Evolutionary conservation across 306 rosid species (phyloP).

Genomic region (Canavalia gladiata): DNA sequence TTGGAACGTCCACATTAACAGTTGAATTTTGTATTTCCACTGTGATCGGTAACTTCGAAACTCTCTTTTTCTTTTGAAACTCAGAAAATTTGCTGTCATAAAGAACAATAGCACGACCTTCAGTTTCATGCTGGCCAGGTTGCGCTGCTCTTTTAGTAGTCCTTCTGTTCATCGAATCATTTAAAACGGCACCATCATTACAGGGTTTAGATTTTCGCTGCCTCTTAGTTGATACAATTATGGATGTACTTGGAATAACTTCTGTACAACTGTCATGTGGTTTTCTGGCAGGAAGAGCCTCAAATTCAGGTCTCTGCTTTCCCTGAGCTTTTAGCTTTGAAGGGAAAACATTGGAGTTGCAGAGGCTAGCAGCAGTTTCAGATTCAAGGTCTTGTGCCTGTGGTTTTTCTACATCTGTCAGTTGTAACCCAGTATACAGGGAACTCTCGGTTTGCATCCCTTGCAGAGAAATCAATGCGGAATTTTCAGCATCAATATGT

Average conservation of each 20-base stretch:
- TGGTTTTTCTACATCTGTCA: slow-evolving; percentile 43
- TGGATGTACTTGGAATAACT: slow-evolving; percentile 41
- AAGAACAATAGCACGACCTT: slow-evolving; percentile 48
- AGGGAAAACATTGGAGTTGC: slow-evolving; percentile 24
- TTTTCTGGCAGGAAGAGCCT: slow-evolving; percentile 41
- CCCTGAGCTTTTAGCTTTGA: slow-evolving; percentile 37
- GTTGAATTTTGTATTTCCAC: slow-evolving; percentile 36
- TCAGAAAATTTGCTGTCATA: slow-evolving; percentile 51
- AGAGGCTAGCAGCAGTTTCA: slow-evolving; percentile 34
- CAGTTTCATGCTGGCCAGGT: slow-evolving; percentile 42
- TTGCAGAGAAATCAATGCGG: slow-evolving; percentile 46
- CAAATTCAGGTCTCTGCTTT: slow-evolving; percentile 52
- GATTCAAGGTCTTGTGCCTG: slow-evolving; percentile 36
- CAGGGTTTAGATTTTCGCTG: slow-evolving; percentile 46
- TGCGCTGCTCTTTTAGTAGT: slow-evolving; percentile 38
- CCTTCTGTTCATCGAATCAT: slow-evolving; percentile 42
- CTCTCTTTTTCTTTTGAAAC: slow-evolving; percentile 49
- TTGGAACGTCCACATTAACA: slow-evolving; percentile 40
- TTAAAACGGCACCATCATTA: slow-evolving; percentile 42
- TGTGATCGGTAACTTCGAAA: slow-evolving; percentile 30
- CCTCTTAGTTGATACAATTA: slow-evolving; percentile 51
- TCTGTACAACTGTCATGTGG: slow-evolving; percentile 29
- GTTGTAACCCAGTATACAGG: slow-evolving; percentile 41
- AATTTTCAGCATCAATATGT: slow-evolving; percentile 40
- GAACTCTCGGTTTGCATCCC: slow-evolving; percentile 45